Base-by-base conservation (phyloP, 352 stramenopile genomes). In the Phytophthora fragariaefolia region DNA sequence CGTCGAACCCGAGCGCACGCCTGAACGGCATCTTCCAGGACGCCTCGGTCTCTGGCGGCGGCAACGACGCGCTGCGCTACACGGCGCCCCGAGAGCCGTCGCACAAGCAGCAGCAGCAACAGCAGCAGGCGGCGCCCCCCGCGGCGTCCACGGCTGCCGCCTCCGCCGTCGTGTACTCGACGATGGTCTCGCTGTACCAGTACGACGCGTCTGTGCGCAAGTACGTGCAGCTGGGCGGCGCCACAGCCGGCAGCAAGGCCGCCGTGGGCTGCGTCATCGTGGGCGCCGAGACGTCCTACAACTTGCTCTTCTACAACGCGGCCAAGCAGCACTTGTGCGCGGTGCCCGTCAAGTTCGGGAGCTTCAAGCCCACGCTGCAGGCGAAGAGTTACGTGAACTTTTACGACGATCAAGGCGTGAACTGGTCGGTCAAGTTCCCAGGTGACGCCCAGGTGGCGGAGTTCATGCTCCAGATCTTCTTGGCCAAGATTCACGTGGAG, bases 321-420 rank as follows among this genome's bases (percentile, higher is more conserved):
- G 68, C 74, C 47, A 94, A 94, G 69, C 65, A 82, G 59, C 79
- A 90, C 56, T 51, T 94, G 27, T 90, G 79, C 45, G 69, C 80
- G 8, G 59, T 90, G 6, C 79, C 82, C 18, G 49, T 91, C 28
- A 85, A 77, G 32, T 73, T 85, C 36, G 50, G 63, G n/a, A 71
- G 62, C 4, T 85, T 89, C 61, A 87, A 89, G 34, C 80, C 81
- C 6, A 91, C 82, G 2, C 65, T 92, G 23, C 86, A 94, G 59
- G 76, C 86, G 4, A 92, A 92, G 50, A 76, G 81, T 58, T 94
- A 92, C 55, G 71, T 94, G n/a, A 94, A 92, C 51, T 91, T 94
- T 58, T 94, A 94, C 69, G 86, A 94, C 55, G 80, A 89, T 7
- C 76, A 85, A 18, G 72, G 72, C 2, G 62, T 60, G 2, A 94